Conservation (phyloP, 2,329 filamentous ascomycete species). For the Fusarium sp. region DNA sequence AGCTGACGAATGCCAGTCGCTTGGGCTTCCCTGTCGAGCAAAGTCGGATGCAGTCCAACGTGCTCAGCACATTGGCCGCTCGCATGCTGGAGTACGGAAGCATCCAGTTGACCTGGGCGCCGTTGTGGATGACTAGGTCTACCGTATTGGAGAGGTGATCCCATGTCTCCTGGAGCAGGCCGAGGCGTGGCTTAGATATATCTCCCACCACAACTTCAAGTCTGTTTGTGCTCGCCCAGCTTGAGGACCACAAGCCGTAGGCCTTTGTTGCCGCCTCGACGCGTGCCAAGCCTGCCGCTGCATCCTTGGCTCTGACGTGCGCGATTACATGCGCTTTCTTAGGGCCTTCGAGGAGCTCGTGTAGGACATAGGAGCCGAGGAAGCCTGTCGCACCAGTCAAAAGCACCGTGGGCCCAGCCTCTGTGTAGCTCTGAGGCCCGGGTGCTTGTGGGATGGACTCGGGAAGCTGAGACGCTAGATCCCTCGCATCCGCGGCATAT, state of each 20-base stretch:
- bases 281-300: constrained; percentile 70
- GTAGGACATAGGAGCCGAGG: constrained; percentile 82
- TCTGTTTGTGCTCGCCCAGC: constrained; percentile 67
- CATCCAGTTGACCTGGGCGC: constrained; percentile 83
- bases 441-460: constrained; percentile 26
- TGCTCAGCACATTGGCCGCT: constrained; percentile 80
- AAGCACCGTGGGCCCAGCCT: constrained; percentile 62
- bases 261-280: constrained; percentile 74
- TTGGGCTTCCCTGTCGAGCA: constrained; percentile 81
- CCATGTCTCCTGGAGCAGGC: constrained; percentile 73
- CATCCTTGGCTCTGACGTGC: constrained; percentile 76
- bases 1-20: constrained; percentile 80
- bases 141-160: constrained; percentile 71
- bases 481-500: constrained; percentile 63
- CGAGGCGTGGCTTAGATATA: constrained; percentile 79
- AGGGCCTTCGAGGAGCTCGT: constrained; percentile 71
- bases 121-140: constrained; percentile 83
- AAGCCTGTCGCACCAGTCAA: constrained; percentile 79
- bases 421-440: constrained; percentile 13
- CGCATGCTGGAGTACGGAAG: constrained; percentile 78
- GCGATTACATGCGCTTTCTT: constrained; percentile 69
- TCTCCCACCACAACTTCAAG: constrained; percentile 78
- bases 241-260: constrained; percentile 80
- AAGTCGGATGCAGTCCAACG: constrained; percentile 77
- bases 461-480: constrained; percentile 62